A percentile compares a stretch with the other conserved stretches of the same genome.
Conservation (phyloP, 2,329 filamentous ascomycete genomes). For the Ambrosiella cleistominuta region DNA sequence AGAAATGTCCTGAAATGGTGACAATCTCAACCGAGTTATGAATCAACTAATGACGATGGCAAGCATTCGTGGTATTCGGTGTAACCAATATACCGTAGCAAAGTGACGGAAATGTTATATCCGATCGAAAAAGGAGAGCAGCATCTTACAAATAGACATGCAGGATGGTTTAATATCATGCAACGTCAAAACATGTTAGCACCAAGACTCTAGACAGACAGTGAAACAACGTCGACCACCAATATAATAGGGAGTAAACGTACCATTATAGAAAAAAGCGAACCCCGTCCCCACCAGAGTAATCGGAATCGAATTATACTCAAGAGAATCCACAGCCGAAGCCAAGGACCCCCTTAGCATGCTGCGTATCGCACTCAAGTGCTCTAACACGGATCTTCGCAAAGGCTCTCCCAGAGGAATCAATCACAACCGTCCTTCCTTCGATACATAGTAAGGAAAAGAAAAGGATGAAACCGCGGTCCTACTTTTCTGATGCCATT, state of each 20-base stretch:
- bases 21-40: not conserved
- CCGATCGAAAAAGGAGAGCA: no score
- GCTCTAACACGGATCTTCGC: conserved; percentile 66
- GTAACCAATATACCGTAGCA: no score
- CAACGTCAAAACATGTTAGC: no score
- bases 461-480: conserved; percentile 7
- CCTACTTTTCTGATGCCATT: conserved; percentile 85
- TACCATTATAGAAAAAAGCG: conserved; percentile 17
- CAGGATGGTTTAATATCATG: no score
- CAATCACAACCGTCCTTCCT: conserved; percentile 12
- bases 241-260: not conserved
- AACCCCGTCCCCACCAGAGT: conserved; percentile 66
- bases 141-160: no score
- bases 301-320: conserved; percentile 76
- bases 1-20: not conserved
- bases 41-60: no score
- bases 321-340: conserved; percentile 19
- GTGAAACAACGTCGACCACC: not conserved
- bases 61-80: no score
- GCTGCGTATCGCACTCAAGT: conserved; percentile 96
- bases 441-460: not conserved
- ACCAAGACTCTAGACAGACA: no score
- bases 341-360: conserved; percentile 23
- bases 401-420: conserved; percentile 76
- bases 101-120: no score